phyloP scores from a whole-genome alignment of 192 early-diverging fungal genomes.

The Obelidium mucronatum region DNA sequence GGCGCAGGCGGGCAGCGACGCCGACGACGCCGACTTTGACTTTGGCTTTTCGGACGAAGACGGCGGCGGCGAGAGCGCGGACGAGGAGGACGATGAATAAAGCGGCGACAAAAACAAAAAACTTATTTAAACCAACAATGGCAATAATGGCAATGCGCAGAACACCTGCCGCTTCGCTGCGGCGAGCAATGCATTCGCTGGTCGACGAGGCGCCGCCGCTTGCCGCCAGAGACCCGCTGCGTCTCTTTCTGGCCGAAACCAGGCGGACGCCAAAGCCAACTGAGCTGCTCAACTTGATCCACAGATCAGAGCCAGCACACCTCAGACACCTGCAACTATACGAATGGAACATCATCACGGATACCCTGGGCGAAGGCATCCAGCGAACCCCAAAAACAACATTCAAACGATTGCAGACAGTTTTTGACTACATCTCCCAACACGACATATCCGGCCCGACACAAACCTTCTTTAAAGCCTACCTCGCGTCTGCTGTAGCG shows the following conservation, averaged over 20 bases:
- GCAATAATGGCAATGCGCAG: no score
- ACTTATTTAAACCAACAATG: no score
- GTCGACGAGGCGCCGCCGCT: no score
- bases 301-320: neutral
- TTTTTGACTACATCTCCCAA: neutral
- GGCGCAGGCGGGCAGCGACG: constrained; percentile 37
- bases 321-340: neutral
- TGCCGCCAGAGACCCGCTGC: no score
- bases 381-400: neutral
- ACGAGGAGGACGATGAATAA: constrained; percentile 52
- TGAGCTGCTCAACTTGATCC: neutral
- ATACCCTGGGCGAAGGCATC: neutral
- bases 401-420: neutral
- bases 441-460: neutral
- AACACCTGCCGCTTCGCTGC: no score
- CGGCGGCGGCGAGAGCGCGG: constrained; percentile 44
- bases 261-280: no score
- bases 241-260: no score
- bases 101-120: no score
- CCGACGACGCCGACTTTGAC: constrained; percentile 63
- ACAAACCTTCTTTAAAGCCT: neutral
- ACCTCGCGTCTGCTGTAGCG: neutral
- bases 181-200: no score
- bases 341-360: neutral
- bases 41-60: constrained; percentile 60